Base-by-base conservation (phyloP, 352 stramenopile genomes). In the Bremia lactucae region DNA sequence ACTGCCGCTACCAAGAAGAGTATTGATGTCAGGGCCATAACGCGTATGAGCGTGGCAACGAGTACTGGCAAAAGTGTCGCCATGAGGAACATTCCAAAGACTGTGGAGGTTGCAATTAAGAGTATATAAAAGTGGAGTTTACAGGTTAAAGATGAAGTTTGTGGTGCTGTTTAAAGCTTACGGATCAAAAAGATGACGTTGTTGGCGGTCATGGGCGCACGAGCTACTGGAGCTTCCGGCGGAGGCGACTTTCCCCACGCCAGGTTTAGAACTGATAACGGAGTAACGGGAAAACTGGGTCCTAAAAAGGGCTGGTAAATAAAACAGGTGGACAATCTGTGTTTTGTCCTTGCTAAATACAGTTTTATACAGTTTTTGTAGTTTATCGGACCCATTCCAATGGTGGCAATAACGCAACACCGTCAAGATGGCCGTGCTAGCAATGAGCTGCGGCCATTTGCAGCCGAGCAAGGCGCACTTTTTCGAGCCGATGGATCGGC, bases 401-500 rank as follows among this genome's bases (percentile, higher is more conserved):
- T 79, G 64, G 57, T 68, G 53, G 46, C 58, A 13, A 57, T 49
- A 49, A 63, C 36, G 48, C 24, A 14, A 19, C 60, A 68, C 48
- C 72, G 72, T 24, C 64, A 71, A 15, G 75, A 91, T 37, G 78
- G 78, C 47, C 75, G 78, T 41, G 53, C 55, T 18, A 60, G 72
- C 46, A 87, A 91, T 59, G 78, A 91, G 46, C 55, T 91, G 49
- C 70, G 78, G 21, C 69, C 69, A 21, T 77, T 91, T 22, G 65
- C 73, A 29, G 84, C 68, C 18, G 73, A 91, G 18, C 75, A 88
- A 16, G 72, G 78, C 20, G 70, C 77, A 21, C 71, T 88, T 35
- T 86, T 87, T 43, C 78, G 75, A 31, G 75, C 78, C 3, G 78
- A 91, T 22, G 78, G 78, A 0, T 91, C 78, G 16, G 73, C 75